Base-by-base conservation (phyloP, 352 stramenopile species). In the Globisporangium cylindrosporum region DNA sequence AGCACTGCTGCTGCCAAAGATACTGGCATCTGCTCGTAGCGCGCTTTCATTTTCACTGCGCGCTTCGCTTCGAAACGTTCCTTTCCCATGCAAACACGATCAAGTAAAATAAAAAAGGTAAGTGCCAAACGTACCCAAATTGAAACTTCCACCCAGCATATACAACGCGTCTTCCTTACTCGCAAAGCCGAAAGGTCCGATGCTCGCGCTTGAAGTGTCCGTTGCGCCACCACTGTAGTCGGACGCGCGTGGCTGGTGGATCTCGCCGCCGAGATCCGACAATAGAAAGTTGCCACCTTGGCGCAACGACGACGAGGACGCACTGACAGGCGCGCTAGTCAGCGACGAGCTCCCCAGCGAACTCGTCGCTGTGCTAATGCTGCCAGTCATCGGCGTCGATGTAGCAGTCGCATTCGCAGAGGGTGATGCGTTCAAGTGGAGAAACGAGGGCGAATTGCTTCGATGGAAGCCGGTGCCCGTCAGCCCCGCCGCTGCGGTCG, bases 211-310 rank as follows among this genome's bases (percentile, higher is more conserved):
- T 8, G 60, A 59, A 6, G 68, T 22, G 24, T 59, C 61, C 8
- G 25, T 67, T 22, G 48, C 25, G 7, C 70, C 59, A 32, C 67
- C 54, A 59, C 38, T 48, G 38, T 79, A 70, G 51, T 74, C 72
- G 18, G 38, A 51, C 18, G 20, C 36, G 34, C 53, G 66, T 18
- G 79, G 78, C 27, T 82, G 66, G 43, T 90, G 77, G 27, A 88
- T 80, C 54, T 88, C 77, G 2, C 81, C 85, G 10, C 81, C 79
- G 0, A 91, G 76, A 72, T 91, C 80, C 34, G 81, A 87, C 41
- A 89, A 64, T 10, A 81, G 67, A 51, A 75, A 88, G 59, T 73
- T 88, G 41, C 55, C 73, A 5, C 68, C 22, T 12, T 12, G 18
- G 6, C 18, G 43, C 43, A 18, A 7, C 46, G 34, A 65, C 36